Conservation (phyloP, 257 asterid species). For the Cordia subcordata region DNA sequence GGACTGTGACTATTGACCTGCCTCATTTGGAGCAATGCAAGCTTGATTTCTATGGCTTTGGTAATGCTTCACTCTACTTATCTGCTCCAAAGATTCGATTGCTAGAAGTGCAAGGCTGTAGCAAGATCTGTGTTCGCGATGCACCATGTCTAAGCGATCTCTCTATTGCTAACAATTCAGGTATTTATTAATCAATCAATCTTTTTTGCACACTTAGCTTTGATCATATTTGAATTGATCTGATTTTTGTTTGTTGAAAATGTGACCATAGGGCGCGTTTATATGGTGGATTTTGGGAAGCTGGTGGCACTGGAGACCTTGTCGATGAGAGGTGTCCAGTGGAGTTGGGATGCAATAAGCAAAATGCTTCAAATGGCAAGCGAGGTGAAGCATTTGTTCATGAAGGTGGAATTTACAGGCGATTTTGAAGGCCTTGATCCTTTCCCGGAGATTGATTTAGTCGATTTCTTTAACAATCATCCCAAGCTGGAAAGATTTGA, state of each 20-base stretch:
- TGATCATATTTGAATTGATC: too few relatives aligned
- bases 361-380: slow-evolving; percentile 74
- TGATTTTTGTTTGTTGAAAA: neutral
- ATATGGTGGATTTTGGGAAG: slow-evolving; percentile 67
- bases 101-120: slow-evolving; percentile 93
- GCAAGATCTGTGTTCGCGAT: slow-evolving; percentile 59
- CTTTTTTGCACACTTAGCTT: too few relatives aligned
- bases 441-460: slow-evolving; percentile 86
- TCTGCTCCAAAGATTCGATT: slow-evolving; percentile 50
- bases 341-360: slow-evolving; percentile 90
- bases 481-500: slow-evolving; percentile 77
- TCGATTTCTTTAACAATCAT: slow-evolving; percentile 88
- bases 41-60: slow-evolving; percentile 75
- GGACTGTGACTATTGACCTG: slow-evolving; percentile 47
- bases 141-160: slow-evolving; percentile 55
- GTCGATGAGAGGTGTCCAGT: slow-evolving; percentile 82
- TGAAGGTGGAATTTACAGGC: slow-evolving; percentile 97
- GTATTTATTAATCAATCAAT: slow-evolving; percentile 24
- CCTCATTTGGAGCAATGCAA: slow-evolving; percentile 65
- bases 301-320: slow-evolving; percentile 68
- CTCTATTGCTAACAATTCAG: slow-evolving; percentile 74
- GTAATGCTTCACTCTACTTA: slow-evolving; percentile 56
- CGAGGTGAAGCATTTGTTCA: slow-evolving; percentile 85
- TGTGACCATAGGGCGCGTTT: slow-evolving; percentile 55
- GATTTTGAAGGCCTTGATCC: slow-evolving; percentile 62